Base-by-base conservation (phyloP, 306 rosid species). In the Begonia masoniana region DNA sequence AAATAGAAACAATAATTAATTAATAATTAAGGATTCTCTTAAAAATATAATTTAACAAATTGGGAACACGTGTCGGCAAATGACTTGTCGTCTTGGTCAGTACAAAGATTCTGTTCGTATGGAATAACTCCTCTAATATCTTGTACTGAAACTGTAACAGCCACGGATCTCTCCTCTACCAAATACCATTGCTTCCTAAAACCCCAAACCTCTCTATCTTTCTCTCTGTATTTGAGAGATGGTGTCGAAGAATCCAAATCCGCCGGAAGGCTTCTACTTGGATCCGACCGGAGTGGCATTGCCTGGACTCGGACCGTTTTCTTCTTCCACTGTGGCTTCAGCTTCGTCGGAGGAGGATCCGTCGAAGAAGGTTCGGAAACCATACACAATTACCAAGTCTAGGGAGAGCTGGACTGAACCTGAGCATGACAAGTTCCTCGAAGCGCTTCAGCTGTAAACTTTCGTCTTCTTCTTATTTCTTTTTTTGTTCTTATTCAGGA, bases 331-430 rank as follows among this genome's bases (percentile, higher is more conserved):
- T 41, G 59, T 67, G 31, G 31, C 58, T 4, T 60, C 78, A 14
- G 46, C 78, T 47, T 15, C 75, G 13, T 60, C 74, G 59, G 76
- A 66, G 45, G 96, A 91, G 47, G 96, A 86, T 62, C 39, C 39
- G 39, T 19, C 70, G 9, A 86, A 83, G 94, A 91, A 86, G 79
- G 71, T 81, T 55, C 81, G 96, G 0, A 91, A 91, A 52, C 96
- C 96, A 4, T 91, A 91, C 72, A 91, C 99, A 39, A 91, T 91
- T 12, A 86, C 96, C 62, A 91, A 91, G 88, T 86, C 99, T 43
- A 73, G 99, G 59, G 99, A 91, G 78, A 91, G 91, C 80, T 91
- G 94, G 96, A 85, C 92, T 7, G 96, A 91, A 41, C 96, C 96
- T 0, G 96, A 91, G 71, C 99, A 91, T 52, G 99, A 91, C 71